phyloP scores from a whole-genome alignment of 345 rosid genomes.

The Erucastrum elatum region DNA sequence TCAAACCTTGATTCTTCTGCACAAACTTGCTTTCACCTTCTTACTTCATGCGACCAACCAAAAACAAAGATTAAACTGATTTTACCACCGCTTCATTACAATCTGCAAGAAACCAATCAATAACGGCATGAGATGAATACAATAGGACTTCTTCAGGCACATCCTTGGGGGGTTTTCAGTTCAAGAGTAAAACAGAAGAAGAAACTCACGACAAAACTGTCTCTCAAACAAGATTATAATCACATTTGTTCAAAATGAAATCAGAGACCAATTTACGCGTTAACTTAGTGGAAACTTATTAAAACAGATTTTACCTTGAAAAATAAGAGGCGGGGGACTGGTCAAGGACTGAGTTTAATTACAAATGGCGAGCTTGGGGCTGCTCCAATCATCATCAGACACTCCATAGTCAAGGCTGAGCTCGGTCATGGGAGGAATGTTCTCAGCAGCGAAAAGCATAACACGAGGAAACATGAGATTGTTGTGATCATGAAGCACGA shows the following conservation, averaged over 20 bases:
- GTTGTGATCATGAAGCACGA: conserved; percentile 80
- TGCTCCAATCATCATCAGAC: conserved; percentile 73
- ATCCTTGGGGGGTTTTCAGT: background rate
- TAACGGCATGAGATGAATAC: background rate
- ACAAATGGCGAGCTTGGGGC: conserved; percentile 78
- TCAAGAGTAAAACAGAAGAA: background rate
- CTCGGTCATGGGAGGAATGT: conserved; percentile 86
- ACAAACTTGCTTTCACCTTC: conserved; percentile 21
- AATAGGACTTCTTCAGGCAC: background rate
- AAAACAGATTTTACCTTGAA: conserved; percentile 19
- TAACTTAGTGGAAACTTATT: background rate
- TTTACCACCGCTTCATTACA: background rate
- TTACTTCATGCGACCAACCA: conserved; percentile 22
- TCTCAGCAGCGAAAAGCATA: conserved; percentile 90
- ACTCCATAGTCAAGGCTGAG: conserved; percentile 96
- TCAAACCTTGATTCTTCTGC: conserved; percentile 22
- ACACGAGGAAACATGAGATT: conserved; percentile 85
- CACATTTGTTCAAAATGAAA: background rate
- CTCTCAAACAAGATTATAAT: background rate
- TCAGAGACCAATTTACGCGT: background rate
- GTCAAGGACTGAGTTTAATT: conserved; percentile 38
- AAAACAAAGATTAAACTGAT: background rate
- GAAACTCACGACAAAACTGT: background rate
- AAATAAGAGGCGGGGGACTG: background rate
- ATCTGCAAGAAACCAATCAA: conserved; percentile 15